Evolutionary conservation across 257 asterid genomes (phyloP).

Genomic region (Nicotiana benthamiana): DNA sequence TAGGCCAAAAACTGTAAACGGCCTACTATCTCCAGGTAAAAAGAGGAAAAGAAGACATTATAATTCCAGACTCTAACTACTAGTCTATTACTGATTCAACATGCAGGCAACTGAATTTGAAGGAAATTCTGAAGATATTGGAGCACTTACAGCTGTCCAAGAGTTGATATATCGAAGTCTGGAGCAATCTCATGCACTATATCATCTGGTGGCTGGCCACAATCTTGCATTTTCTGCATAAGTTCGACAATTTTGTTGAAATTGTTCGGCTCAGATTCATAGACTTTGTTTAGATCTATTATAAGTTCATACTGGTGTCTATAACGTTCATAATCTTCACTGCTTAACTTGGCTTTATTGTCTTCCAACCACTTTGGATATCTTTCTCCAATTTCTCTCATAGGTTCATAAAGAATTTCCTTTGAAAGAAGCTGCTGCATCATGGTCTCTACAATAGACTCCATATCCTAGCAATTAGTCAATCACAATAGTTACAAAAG

Average conservation of each 20-base stretch:
- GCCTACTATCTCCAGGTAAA: neutral
- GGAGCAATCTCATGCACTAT: slow-evolving; percentile 86
- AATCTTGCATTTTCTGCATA: slow-evolving; percentile 99
- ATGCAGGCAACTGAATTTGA: neutral
- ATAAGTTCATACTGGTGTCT: slow-evolving; percentile 57
- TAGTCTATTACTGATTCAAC: neutral
- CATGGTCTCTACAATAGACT: slow-evolving; percentile 87
- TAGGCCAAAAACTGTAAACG: neutral
- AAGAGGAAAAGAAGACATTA: neutral
- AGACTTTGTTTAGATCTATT: slow-evolving; percentile 54
- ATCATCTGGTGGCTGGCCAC: slow-evolving; percentile 96
- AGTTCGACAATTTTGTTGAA: slow-evolving; percentile 91
- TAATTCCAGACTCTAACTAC: neutral
- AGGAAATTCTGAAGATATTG: neutral
- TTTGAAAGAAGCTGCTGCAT: slow-evolving; percentile 95
- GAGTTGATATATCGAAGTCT: slow-evolving; percentile 64
- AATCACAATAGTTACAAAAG: neutral
- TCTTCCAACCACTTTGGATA: slow-evolving; percentile 87
- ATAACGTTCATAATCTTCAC: slow-evolving; percentile 58
- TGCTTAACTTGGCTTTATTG: slow-evolving; percentile 49
- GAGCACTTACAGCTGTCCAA: slow-evolving; percentile 76
- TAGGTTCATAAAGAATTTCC: slow-evolving; percentile 91
- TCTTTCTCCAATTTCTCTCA: slow-evolving; percentile 93
- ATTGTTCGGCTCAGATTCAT: slow-evolving; percentile 74
- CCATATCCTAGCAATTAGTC: slow-evolving; percentile 62